phyloP scores from a whole-genome alignment of 176 grass and related monocot species.

The Lolium multiflorum region DNA sequence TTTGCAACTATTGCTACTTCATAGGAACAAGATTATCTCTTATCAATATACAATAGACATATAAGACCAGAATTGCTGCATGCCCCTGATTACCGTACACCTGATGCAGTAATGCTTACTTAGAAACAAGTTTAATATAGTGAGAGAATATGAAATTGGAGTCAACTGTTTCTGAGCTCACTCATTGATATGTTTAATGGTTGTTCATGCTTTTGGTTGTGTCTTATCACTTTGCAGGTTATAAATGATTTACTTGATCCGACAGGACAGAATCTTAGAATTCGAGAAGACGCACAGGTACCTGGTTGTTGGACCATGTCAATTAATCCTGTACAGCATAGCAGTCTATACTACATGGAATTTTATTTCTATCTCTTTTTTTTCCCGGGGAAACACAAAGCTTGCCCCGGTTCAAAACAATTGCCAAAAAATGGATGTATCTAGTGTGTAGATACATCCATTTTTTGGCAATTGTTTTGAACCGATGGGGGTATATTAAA shows the following conservation, averaged over 20 bases:
- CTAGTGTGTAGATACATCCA: too few species aligned
- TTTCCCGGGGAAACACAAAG: too few species aligned
- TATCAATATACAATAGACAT: not conserved
- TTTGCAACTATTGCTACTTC: constrained; percentile 25
- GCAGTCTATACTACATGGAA: not conserved
- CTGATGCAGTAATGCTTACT: constrained; percentile 14
- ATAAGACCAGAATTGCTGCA: constrained; percentile 21
- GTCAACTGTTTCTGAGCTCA: not conserved
- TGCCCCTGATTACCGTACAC: constrained; percentile 32
- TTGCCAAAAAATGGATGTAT: too few species aligned
- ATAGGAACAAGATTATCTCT: constrained; percentile 28
- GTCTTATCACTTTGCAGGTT: constrained; percentile 65
- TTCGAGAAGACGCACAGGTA: constrained; percentile 97
- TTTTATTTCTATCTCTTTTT: constrained; percentile 7
- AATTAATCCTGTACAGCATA: not conserved
- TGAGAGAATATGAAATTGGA: constrained; percentile 32
- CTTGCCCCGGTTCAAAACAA: too few species aligned
- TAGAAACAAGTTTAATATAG: constrained; percentile 18
- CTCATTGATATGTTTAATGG: not conserved
- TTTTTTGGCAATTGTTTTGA: too few species aligned
- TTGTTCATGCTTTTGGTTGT: constrained; percentile 23
- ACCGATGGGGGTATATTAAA: too few species aligned
- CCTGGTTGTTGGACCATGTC: not conserved
- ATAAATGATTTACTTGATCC: constrained; percentile 98
- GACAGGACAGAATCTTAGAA: constrained; percentile 94